A percentile compares a stretch with the other conserved stretches of the same genome.
Evolutionary conservation across 1,284 basidiomycete species (phyloP).

Genomic region (Grifola frondosa): DNA sequence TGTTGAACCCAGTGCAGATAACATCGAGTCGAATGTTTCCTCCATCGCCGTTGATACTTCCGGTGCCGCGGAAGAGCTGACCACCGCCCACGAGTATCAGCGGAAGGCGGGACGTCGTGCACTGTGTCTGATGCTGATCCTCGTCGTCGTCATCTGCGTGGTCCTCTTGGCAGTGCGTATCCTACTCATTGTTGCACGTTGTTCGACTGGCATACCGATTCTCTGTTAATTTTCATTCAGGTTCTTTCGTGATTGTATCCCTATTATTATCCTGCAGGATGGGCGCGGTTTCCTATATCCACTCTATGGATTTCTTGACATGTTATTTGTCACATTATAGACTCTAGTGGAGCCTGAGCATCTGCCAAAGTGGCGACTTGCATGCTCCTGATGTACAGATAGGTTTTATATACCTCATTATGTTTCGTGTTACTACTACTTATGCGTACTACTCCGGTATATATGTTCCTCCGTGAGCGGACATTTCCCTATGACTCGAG

Average conservation of each 20-base stretch:
- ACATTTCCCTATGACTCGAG: too few relatives aligned
- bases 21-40: constrained; percentile 94
- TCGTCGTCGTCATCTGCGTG: constrained; percentile 85
- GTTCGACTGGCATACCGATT: constrained; percentile 26
- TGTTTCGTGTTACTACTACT: too few relatives aligned
- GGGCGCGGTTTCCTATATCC: too few relatives aligned
- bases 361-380: too few relatives aligned
- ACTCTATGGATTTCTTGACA: too few relatives aligned
- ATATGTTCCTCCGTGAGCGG: too few relatives aligned
- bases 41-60: constrained; percentile 84
- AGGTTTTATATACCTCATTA: too few relatives aligned
- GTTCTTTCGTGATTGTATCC: constrained; percentile 27
- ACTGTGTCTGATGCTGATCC: constrained; percentile 85
- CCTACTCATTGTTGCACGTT: constrained; percentile 25
- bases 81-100: constrained; percentile 92
- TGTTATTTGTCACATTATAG: too few relatives aligned
- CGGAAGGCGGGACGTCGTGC: constrained; percentile 89
- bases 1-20: constrained; percentile 60
- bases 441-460: too few relatives aligned
- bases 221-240: constrained; percentile 24
- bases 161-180: constrained; percentile 88
- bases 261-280: too few relatives aligned
- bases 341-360: too few relatives aligned
- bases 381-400: too few relatives aligned
- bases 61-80: constrained; percentile 85